Base-by-base conservation (phyloP, 129 eudicot genomes). In the Centaurea solstitialis region DNA sequence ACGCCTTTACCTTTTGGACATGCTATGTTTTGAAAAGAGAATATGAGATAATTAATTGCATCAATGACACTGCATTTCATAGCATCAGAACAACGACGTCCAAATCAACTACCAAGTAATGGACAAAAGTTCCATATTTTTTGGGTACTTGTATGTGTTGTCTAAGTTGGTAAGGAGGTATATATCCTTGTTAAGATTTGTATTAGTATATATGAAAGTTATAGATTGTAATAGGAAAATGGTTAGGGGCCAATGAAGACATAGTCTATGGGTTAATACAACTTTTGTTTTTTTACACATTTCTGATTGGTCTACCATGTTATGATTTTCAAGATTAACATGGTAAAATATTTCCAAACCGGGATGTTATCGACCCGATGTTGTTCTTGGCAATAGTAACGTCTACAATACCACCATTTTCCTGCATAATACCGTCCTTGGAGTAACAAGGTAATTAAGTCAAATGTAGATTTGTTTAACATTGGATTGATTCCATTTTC, bases 341-440 rank as follows among this genome's bases (percentile, higher is more conserved):
- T n/a, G n/a, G n/a, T n/a, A n/a, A n/a, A n/a, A n/a, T n/a, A n/a
- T n/a, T n/a, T n/a, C n/a, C n/a, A 91, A 70, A 85, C 68, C 50
- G 96, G 92, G 18, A 68, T 92, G 0, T 59, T 91, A 6, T 53
- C 92, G 0, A 88, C 91, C 28, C 86, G 93, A 90, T 65, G 93
- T 91, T 17, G 87, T 90, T 69, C 94, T 87, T 26, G 94, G 94
- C 15, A 82, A 90, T 73, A 90, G 84, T 38, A 82, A 69, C 53
- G 90, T 81, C 59, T 86, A 71, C 18, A 80, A 85, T 18, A 89
- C 96, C 57, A 91, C 92, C 9, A 84, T 91, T 33, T 90, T 90
- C 39, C 94, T 92, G 4, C 94, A 90, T 64, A 90, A 90, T 70
- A 53, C 88, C 50, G 95, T 86, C 20, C 85, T 91, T 20, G 94